phyloP scores from a whole-genome alignment of 176 grass and related monocot genomes.

The Thalia dealbata region DNA sequence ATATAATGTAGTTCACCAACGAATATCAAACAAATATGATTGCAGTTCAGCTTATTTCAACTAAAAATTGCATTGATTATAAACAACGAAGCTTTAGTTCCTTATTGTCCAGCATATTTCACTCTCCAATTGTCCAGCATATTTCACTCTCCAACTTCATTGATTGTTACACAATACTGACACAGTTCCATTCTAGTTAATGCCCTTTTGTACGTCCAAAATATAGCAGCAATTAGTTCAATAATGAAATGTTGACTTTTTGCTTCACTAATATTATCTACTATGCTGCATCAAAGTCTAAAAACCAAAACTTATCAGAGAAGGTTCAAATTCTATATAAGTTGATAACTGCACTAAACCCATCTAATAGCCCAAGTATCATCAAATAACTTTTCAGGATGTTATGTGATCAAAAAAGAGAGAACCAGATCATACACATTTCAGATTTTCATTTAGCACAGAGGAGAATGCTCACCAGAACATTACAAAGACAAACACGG shows the following conservation, averaged over 20 bases:
- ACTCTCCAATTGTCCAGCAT: too few species aligned
- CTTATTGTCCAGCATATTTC: too few species aligned
- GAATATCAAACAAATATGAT: not conserved
- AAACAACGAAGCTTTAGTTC: too few species aligned
- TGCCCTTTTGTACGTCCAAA: too few species aligned
- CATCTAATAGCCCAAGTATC: not conserved
- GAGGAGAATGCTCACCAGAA: conserved; percentile 59
- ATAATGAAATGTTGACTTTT: too few species aligned
- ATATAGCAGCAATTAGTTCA: too few species aligned
- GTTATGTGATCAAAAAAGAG: not conserved
- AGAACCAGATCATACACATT: not conserved
- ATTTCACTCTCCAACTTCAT: too few species aligned
- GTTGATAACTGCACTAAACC: not conserved
- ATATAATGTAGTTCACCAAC: not conserved
- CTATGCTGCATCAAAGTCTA: not conserved
- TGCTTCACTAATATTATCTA: not conserved
- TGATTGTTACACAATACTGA: too few species aligned
- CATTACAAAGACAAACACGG: conserved; percentile 70
- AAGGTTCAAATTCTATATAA: not conserved
- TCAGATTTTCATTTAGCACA: not conserved
- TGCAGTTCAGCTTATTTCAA: not conserved
- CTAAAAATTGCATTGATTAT: not conserved
- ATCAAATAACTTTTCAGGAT: not conserved
- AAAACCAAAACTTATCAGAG: not conserved
- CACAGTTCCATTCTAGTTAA: too few species aligned